Base-by-base conservation (phyloP, 75 land plant species). In the Ceratopteris richardii region DNA sequence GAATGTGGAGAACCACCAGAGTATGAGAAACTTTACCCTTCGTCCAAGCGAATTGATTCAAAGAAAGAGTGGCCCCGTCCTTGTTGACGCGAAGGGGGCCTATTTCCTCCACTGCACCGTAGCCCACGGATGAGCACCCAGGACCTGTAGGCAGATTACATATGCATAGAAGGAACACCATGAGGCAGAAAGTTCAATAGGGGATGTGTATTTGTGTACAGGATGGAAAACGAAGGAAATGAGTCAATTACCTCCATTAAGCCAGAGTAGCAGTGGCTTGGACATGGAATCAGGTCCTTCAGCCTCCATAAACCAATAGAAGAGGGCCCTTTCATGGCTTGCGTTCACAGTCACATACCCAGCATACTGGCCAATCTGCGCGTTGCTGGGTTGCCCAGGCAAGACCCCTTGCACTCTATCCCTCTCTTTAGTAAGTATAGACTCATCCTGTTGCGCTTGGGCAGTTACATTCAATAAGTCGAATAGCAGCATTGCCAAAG, bases 101-200 rank as follows among this genome's bases (percentile, higher is more conserved):
- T 44, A 82, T 80, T 62, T 89, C 95, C 58, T 82, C 71, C 14
- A 81, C 68, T 41, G 83, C 86, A 26, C 95, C 95, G 70, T 82
- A 77, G 20, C 79, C 95, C 39, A 89, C 70, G 28, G 95, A 89
- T 19, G 95, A 89, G 56, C 95, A 89, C 3, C 95, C 95, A 36
- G 95, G 95, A 33, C 97, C 93, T 88, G 73, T 39, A 77, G 9
- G 7, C 37, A 33, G 7, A 33, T 4, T 46, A 14, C 22, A 46
- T 17, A 14, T 40, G 14, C 42, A 40, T 40, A 40, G 13, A 14
- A 10, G 14, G 9, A 14, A 9, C 13, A 10, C 9, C 14, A 40
- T 14, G 42, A 10, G 14, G 9, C 13, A n/a, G n/a, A n/a, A n/a
- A n/a, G n/a, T n/a, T n/a, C n/a, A n/a, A n/a, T n/a, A n/a, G n/a